Evolutionary conservation across 2,329 filamentous ascomycete genomes (phyloP), one percentile per base, ranked within the genome.

Genomic region (Scedosporium aurantiacum): DNA sequence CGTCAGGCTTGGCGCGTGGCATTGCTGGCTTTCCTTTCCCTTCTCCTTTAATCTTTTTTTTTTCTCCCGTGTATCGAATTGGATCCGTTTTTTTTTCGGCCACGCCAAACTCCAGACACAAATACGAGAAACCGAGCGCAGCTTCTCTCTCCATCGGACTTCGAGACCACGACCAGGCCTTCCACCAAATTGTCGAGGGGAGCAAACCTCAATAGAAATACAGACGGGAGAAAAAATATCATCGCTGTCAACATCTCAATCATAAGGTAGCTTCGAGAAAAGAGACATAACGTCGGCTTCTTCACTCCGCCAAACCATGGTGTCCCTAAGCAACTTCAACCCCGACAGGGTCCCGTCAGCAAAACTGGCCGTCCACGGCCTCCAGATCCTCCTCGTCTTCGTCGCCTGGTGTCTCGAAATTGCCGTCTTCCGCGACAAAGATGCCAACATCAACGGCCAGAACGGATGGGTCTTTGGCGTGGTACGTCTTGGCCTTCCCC

Each of bases 381-480:
- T 74, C 62, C 84, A 87, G 73, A 76, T 80, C 63, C 65, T 82
- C 56, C 67, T 84, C 25, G 79, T 75, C 55, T 75, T 86, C 56
- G 74, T 85, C 25, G 74, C 79, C 66, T 86, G 83, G 77, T 75
- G 79, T 62, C 74, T 87, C 63, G 81, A 82, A 66, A 85, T 87
- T 66, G 76, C 80, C 25, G 77, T 87, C 55, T 85, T 87, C 68
- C 76, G 75, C 47, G 73, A 75, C 60, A 70, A 78, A 8, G 70
- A 75, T 14, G 74, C 82, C 4, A 70, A 69, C 21, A 77, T 87
- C 64, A 79, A 78, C 61, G 82, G 83, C 40, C 78, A 82, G 64
- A 81, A 82, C 70, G 83, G 79, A 64, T 87, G 84, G 84, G 79
- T 82, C 0, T 87, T 87, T 65, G 84, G 76, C 65, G 77, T 86